phyloP scores from a whole-genome alignment of 176 grass and related monocot species.

The Paspalum vaginatum region DNA sequence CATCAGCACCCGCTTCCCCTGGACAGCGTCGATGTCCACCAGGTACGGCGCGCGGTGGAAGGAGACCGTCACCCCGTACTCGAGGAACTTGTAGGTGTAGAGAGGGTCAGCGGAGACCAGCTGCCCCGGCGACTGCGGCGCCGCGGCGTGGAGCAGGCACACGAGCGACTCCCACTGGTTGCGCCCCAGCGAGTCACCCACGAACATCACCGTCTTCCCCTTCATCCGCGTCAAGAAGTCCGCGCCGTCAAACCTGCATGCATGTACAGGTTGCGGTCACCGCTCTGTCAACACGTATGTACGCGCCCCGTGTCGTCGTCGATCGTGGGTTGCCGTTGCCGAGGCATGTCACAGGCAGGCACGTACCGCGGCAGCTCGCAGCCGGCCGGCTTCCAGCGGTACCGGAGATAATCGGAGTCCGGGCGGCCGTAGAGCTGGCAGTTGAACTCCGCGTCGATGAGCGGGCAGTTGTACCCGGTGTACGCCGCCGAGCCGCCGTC shows the following conservation, averaged over 20 bases:
- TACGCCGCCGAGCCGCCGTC: conserved; percentile 38
- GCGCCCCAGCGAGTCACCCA: conserved; percentile 88
- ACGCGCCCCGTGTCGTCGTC: too few relatives aligned
- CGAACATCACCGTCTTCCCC: conserved; percentile 95
- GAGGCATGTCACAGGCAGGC: not conserved
- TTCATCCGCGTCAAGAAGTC: conserved; percentile 81
- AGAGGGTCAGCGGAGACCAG: conserved; percentile 73
- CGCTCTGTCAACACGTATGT: too few relatives aligned
- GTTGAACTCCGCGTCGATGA: conserved; percentile 87
- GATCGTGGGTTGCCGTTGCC: not conserved
- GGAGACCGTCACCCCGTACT: conserved; percentile 62
- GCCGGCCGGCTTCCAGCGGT: conserved; percentile 65
- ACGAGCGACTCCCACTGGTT: conserved; percentile 95
- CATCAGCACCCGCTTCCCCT: conserved; percentile 76
- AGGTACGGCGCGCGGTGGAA: conserved; percentile 92
- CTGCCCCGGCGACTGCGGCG: conserved; percentile 64
- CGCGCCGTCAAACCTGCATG: conserved; percentile 64
- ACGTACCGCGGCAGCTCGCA: conserved; percentile 76
- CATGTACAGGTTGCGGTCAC: too few relatives aligned
- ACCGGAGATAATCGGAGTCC: conserved; percentile 80
- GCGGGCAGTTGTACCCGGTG: conserved; percentile 66
- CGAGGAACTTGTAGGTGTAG: conserved; percentile 80
- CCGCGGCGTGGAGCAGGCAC: conserved; percentile 83
- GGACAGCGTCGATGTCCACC: conserved; percentile 74
- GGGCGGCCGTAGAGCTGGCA: conserved; percentile 90